Base-by-base conservation (phyloP, 2,329 filamentous ascomycete species). In the Arthrobotrys conoides region DNA sequence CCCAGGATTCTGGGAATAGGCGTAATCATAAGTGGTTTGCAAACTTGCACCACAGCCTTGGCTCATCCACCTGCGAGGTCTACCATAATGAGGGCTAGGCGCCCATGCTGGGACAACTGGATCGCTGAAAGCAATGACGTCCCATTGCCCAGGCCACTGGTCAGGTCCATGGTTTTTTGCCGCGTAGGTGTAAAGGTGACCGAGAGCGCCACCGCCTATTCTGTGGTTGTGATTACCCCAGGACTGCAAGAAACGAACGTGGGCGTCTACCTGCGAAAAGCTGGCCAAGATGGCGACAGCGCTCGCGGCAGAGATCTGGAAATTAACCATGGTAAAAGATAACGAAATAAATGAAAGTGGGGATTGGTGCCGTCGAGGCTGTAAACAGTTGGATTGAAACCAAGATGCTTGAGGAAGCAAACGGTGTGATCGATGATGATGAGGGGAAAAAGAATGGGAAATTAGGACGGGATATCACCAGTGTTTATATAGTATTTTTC, bases 41-140 rank as follows among this genome's bases (percentile, higher is more conserved):
- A 57, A 14, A 10, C 18, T 69, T 20, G 66, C 51, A 22, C 66
- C 66, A n/a, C 66, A 69, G 27, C 51, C 38, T 38, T 69, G 36
- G 1, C 18, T 24, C 49, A 61, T 59, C 51, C 51, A 69, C 14
- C 49, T 3, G 18, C 66, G 36, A 1, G 30, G 30, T 12, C 1
- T 18, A 0, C 22, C 1, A 0, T 33, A 16, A n/a, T 48, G 33
- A 6, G 66, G 38, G 12, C 46, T 55, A 14, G 22, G 14, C 22
- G 27, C 9, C 0, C 33, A 57, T 1, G 66, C 66, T 12, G 66
- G 66, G 66, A 69, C 24, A 9, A 69, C 18, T 14, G 66, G 66
- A 9, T 24, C 18, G 12, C 49, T 59, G 14, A 48, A 69, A 9
- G 38, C 53, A 4, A 22, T 49, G 27, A 61, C 51, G 27, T 69